A percentile compares a stretch with the other conserved stretches of the same genome.
Conservation (phyloP, 768 basidiomycete species). For the Mycena indigotica region DNA sequence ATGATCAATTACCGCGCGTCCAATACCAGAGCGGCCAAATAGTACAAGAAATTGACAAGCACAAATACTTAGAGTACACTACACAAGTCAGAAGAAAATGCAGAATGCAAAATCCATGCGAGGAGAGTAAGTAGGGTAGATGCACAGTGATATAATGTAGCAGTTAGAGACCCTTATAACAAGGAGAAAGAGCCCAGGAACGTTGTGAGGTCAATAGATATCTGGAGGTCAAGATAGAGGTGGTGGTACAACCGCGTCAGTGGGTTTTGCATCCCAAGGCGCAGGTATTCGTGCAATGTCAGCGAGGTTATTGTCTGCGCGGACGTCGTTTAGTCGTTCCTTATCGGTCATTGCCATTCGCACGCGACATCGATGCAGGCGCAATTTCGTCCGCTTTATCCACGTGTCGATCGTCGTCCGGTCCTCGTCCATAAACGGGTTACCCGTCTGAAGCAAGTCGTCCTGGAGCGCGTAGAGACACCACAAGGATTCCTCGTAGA, state of each 20-base stretch:
- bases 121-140: no score
- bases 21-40: no score
- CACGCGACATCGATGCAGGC: slow-evolving; percentile 74
- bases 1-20: no score
- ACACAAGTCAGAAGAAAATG: no score
- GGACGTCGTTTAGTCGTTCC: slow-evolving; percentile 74
- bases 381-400: slow-evolving; percentile 84
- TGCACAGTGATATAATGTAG: no score
- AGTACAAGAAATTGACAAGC: no score
- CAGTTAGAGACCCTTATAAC: no score
- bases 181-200: no score
- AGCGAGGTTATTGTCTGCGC: slow-evolving; percentile 77
- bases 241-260: slow-evolving; percentile 8
- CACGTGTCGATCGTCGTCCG: slow-evolving; percentile 76
- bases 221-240: slow-evolving; percentile 11
- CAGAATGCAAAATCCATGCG: no score
- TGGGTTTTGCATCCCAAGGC: slow-evolving; percentile 64
- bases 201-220: no score
- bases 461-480: slow-evolving; percentile 92
- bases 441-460: slow-evolving; percentile 77
- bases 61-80: no score
- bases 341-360: slow-evolving; percentile 77
- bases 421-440: slow-evolving; percentile 85
- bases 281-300: slow-evolving; percentile 72
- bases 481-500: slow-evolving; percentile 96